Conservation (phyloP, 495 filamentous ascomycete species). For the Astrothelium macrocarpum region DNA sequence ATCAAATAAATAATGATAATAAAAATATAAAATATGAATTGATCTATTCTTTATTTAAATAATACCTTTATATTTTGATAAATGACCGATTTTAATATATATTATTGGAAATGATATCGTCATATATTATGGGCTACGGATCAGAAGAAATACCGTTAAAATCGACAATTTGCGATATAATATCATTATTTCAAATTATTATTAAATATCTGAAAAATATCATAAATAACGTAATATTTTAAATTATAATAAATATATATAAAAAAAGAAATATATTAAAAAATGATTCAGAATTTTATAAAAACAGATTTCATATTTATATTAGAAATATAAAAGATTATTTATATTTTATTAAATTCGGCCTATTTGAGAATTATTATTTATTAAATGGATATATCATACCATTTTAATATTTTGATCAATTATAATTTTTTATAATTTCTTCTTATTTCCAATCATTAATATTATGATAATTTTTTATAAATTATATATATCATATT, state of each 20-base stretch:
- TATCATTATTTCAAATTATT: not conserved
- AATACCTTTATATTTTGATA: not conserved
- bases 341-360: no score
- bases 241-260: not conserved
- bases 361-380: no score
- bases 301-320: no score
- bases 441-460: no score
- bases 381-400: no score
- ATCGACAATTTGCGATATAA: not conserved
- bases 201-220: not conserved
- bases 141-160: conserved; percentile 1
- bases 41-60: not conserved
- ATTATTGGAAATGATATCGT: conserved; percentile 9
- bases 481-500: no score
- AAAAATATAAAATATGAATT: conserved; percentile 6
- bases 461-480: no score
- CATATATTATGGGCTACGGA: conserved; percentile 9
- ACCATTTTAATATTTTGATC: no score
- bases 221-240: not conserved
- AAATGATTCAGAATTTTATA: not conserved
- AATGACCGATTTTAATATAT: not conserved
- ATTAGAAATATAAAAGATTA: no score
- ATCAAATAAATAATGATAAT: conserved; percentile 43
- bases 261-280: not conserved
- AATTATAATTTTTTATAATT: no score